Conservation (phyloP, 257 asterid genomes). For the Petrea volubilis region DNA sequence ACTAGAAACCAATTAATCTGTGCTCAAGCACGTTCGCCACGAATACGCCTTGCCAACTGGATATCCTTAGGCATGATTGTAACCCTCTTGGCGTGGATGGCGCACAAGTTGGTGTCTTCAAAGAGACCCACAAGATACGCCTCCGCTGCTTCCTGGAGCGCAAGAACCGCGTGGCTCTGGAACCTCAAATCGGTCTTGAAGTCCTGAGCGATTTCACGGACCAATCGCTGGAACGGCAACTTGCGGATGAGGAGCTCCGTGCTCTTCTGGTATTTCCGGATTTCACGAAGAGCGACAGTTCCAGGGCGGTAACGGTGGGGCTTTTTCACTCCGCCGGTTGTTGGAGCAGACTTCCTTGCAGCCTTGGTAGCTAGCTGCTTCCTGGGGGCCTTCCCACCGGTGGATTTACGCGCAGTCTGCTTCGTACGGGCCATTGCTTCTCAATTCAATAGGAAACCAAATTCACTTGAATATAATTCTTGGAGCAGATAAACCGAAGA, state of each 20-base stretch:
- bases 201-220: slow-evolving; percentile 37
- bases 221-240: slow-evolving; percentile 66
- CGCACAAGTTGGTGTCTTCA: too few species aligned
- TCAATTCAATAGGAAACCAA: not conserved
- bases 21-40: slow-evolving; percentile 71
- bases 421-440: slow-evolving; percentile 62
- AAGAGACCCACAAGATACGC: too few species aligned
- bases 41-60: slow-evolving; percentile 78
- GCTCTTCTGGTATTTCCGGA: too few species aligned
- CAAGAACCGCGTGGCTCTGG: slow-evolving; percentile 38
- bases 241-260: too few species aligned
- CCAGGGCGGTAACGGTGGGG: too few species aligned
- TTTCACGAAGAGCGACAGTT: too few species aligned
- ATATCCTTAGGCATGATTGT: too few species aligned
- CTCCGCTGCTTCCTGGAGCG: slow-evolving; percentile 79
- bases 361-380: slow-evolving; percentile 72
- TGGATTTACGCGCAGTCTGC: slow-evolving; percentile 62
- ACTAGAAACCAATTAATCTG: too few species aligned
- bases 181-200: slow-evolving; percentile 36
- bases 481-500: not conserved
- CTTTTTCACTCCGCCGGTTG: slow-evolving; percentile 69
- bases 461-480: not conserved
- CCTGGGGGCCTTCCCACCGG: slow-evolving; percentile 66
- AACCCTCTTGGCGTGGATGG: too few species aligned
- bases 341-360: slow-evolving; percentile 63